Evolutionary conservation across 2,329 filamentous ascomycete genomes (phyloP), one percentile per base, ranked within the genome.

Genomic region (Dendryphion nanum): DNA sequence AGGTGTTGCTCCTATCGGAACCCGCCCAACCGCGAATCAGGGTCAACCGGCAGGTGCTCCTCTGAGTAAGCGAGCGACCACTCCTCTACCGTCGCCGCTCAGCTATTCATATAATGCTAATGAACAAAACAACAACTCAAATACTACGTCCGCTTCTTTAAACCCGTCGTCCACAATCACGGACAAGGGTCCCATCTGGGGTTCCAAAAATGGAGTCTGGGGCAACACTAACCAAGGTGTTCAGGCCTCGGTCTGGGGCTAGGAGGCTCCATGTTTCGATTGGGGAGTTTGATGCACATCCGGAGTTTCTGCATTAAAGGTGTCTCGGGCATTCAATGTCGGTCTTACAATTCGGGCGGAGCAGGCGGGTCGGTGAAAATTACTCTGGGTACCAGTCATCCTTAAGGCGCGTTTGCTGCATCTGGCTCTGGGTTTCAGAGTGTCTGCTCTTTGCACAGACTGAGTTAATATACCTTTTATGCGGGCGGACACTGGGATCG

Each of bases 181-280:
- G 26, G 70, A 73, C 48, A 73, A 74, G 55, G 64, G 62, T 30
- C 57, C 68, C n/a, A 71, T 72, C 46, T 95, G 90, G 90, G 83
- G 86, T 38, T 84, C 82, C 60, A 85, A 86, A 50, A 84, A 83
- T 49, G 85, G 83, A 26, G 87, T 91, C 31, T 95, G 90, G 90
- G 86, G 89, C 42, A 86, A 83, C 49, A 81, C 82, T 35, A 45
- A 58, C 26, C 81, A 94, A 45, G 87, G 89, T 49, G 86, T 90
- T 45, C 89, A 94, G 65, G 89, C 90, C 49, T 94, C 89, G 49
- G 91, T 96, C 53, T 97, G 90, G 90, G 90, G 90, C 55, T 96
- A 83, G 57, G 45, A 48, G 36, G n/a, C n/a, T 44, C 20, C 51
- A 51, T 58, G 39, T 60, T 58, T 61, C 59, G 52, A 50, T 55